Conservation (phyloP, 257 asterid species). For the Gentiana straminea region DNA sequence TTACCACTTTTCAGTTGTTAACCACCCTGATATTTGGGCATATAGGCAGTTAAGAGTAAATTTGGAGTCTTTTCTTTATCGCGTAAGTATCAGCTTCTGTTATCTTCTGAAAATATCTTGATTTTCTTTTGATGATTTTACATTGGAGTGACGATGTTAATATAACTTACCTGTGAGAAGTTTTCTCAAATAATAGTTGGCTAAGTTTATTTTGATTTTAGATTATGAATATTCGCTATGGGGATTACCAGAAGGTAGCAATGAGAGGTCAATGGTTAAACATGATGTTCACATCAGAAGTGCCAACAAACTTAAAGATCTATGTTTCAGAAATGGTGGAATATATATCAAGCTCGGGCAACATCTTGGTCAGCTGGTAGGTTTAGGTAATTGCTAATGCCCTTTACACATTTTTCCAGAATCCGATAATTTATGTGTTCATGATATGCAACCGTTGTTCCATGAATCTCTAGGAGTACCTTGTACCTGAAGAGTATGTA, state of each 20-base stretch:
- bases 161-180: too few relatives aligned
- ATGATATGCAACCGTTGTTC: too few relatives aligned
- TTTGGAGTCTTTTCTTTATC: too few relatives aligned
- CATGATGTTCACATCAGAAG: conserved; percentile 85
- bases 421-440: not conserved
- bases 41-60: too few relatives aligned
- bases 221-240: conserved; percentile 88
- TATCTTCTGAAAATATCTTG: too few relatives aligned
- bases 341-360: conserved; percentile 96
- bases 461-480: conserved; percentile 59
- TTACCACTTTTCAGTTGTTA: too few relatives aligned
- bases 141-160: too few relatives aligned
- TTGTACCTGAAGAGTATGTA: conserved; percentile 86
- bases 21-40: too few relatives aligned
- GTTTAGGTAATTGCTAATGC: conserved; percentile 10
- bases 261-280: conserved; percentile 57
- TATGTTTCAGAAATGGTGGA: conserved; percentile 92
- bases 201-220: conserved; percentile 17
- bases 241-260: conserved; percentile 81
- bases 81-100: too few relatives aligned
- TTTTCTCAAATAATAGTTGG: not conserved
- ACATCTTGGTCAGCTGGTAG: conserved; percentile 92
- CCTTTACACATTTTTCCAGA: not conserved
- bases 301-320: conserved; percentile 78
- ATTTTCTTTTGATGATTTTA: too few relatives aligned